These are phyloP conservation scores for Melampsora americana DNA, from an alignment of 1,284 basidiomycete species.

Conservation along the genomic window DNA sequence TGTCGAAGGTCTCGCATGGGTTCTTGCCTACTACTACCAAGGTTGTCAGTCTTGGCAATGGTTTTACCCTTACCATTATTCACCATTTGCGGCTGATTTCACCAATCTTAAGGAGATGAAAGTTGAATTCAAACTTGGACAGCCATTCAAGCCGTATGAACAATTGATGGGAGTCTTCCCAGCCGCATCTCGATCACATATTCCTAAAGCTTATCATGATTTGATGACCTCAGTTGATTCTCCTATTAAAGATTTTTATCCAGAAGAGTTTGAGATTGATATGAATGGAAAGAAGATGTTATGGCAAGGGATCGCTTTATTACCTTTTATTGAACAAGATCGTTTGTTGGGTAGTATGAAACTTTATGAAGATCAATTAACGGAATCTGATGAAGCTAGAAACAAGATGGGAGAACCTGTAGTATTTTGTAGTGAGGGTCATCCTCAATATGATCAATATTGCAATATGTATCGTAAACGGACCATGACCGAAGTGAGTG, in stretches of 20 bases:
- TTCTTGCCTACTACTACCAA: conserved; percentile 96
- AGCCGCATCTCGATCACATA: conserved; percentile 81
- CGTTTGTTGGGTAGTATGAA: conserved; percentile 80
- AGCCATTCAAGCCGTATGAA: conserved; percentile 94
- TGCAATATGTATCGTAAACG: conserved; percentile 85
- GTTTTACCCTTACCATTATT: conserved; percentile 98
- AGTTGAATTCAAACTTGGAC: conserved; percentile 72
- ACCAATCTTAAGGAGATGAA: conserved; percentile 73
- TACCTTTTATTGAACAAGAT: conserved; percentile 91
- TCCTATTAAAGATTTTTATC: conserved; percentile 96
- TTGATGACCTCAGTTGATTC: conserved; percentile 86
- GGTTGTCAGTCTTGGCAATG: conserved; percentile 94
- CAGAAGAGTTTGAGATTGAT: conserved; percentile 85
- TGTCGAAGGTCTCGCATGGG: conserved; percentile 93
- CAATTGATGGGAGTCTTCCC: conserved; percentile 99
- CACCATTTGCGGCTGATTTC: conserved; percentile 96
- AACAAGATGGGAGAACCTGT: conserved; percentile 83
- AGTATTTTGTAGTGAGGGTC: conserved; percentile 79
- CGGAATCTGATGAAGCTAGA: conserved; percentile 74
- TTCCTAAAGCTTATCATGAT: conserved; percentile 77
- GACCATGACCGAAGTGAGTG: conserved; percentile 70
- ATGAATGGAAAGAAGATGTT: conserved; percentile 99
- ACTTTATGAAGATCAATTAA: conserved; percentile 67
- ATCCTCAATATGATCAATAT: conserved; percentile 78
- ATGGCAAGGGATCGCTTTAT: conserved; percentile 95